phyloP scores from a whole-genome alignment of 768 basidiomycete genomes.

The Cystofilobasidium ferigula region DNA sequence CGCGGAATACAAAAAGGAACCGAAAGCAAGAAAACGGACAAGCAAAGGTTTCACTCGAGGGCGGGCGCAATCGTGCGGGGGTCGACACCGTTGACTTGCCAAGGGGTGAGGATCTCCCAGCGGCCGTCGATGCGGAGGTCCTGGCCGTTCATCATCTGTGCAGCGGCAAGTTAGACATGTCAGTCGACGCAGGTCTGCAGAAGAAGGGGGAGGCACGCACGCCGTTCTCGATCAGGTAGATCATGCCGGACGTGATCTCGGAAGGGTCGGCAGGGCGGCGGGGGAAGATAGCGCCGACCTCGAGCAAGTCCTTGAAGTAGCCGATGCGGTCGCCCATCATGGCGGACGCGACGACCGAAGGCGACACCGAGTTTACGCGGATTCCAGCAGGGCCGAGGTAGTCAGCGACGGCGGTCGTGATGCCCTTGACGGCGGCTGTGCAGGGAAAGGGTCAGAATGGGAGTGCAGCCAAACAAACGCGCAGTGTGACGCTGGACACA shows the following conservation, averaged over 20 bases:
- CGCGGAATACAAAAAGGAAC: no score
- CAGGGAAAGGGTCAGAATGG: no score
- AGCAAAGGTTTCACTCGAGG: conserved; percentile 30
- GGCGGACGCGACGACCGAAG: conserved; percentile 30
- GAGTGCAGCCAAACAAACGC: no score
- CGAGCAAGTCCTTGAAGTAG: conserved; percentile 26
- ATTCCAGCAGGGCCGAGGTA: conserved; percentile 36
- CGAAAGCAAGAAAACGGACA: neutral
- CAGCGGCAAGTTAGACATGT: no score
- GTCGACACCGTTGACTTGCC: conserved; percentile 27
- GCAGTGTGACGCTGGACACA: neutral
- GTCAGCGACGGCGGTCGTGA: conserved; percentile 31
- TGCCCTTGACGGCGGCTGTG: conserved; percentile 30
- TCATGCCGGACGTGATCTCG: conserved; percentile 15
- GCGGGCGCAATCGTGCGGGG: conserved; percentile 32
- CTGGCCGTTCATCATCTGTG: conserved; percentile 14
- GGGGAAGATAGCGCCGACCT: conserved; percentile 28
- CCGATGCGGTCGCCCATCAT: conserved; percentile 17
- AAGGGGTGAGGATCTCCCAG: conserved; percentile 31
- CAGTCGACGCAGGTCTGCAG: no score
- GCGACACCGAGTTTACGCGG: conserved; percentile 33
- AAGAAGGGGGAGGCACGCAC: no score
- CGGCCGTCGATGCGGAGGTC: conserved; percentile 27
- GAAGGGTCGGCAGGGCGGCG: conserved; percentile 22
- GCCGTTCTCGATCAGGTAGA: conserved; percentile 19